phyloP scores from a whole-genome alignment of 1,284 basidiomycete species.

The Chalciporus sp. region DNA sequence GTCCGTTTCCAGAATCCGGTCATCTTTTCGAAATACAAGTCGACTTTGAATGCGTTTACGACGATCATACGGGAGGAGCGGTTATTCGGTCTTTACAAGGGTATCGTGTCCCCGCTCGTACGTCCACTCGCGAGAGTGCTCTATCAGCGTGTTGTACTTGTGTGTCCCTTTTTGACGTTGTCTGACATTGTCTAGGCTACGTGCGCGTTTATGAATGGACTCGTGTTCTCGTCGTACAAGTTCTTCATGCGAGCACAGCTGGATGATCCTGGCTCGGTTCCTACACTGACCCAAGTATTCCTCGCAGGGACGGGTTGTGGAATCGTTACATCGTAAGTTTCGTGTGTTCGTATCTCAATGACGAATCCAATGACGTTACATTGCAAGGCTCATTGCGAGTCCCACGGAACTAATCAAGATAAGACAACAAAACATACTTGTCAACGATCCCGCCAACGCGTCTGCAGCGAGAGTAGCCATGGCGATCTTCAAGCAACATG shows the following conservation, averaged over 20 bases:
- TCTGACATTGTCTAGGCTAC: conserved; percentile 48
- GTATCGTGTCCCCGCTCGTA: conserved; percentile 72
- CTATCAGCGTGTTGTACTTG: neutral
- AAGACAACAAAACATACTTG: conserved; percentile 67
- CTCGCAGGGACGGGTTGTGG: conserved; percentile 81
- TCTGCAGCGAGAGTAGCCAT: conserved; percentile 53
- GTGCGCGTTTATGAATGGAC: conserved; percentile 72
- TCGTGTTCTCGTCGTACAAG: conserved; percentile 76
- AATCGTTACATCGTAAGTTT: conserved; percentile 68
- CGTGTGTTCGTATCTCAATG: no score
- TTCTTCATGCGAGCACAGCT: conserved; percentile 66
- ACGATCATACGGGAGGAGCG: conserved; percentile 71
- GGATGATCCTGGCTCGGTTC: conserved; percentile 43
- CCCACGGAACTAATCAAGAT: conserved; percentile 89
- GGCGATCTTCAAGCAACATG: conserved; percentile 56
- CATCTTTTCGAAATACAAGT: conserved; percentile 55
- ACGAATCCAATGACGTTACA: neutral
- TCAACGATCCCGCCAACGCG: conserved; percentile 32
- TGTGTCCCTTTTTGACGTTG: neutral
- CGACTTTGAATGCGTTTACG: conserved; percentile 60
- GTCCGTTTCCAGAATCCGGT: conserved; percentile 71
- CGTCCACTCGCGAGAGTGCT: conserved; percentile 19
- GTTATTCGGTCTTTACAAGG: conserved; percentile 69
- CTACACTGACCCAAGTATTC: conserved; percentile 68
- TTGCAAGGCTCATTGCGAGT: conserved; percentile 62